These are phyloP conservation scores for Podospora sp. DNA, from an alignment of 495 filamentous ascomycete genomes.

Conservation along the genomic window DNA sequence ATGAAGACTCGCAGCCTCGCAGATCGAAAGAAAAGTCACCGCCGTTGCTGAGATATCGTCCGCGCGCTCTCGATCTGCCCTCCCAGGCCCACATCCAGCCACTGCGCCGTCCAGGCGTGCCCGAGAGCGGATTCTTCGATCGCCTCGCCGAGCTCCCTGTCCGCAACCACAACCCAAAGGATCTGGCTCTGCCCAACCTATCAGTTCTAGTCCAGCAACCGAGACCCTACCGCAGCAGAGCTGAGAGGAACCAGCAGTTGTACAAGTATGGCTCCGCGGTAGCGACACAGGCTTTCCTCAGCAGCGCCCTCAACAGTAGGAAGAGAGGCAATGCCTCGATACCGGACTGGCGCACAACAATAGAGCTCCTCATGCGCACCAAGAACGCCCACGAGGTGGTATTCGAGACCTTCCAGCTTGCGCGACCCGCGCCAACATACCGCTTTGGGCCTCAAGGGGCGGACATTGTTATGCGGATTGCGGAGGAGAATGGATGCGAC, in stretches of 20 bases:
- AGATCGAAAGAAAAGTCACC: not conserved
- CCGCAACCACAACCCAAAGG: constrained; percentile 18
- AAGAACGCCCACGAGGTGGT: not conserved
- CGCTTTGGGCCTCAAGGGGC: not conserved
- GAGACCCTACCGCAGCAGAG: constrained; percentile 18
- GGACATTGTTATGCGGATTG: not conserved
- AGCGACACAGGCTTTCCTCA: not conserved
- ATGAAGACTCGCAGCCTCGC: not conserved
- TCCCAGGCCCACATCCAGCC: not conserved
- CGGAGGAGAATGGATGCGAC: not conserved
- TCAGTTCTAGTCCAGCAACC: constrained; percentile 31
- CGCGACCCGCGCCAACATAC: not conserved
- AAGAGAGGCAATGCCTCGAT: not conserved
- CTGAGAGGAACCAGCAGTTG: not conserved
- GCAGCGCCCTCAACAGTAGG: not conserved
- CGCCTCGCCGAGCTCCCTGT: constrained; percentile 31
- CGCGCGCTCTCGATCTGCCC: not conserved
- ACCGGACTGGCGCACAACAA: not conserved
- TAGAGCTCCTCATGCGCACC: not conserved
- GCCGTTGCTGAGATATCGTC: not conserved
- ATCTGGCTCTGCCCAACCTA: not conserved
- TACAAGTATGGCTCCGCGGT: not conserved
- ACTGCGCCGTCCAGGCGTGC: not conserved
- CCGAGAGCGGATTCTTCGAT: constrained; percentile 16
- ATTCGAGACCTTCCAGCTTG: not conserved